Percentiles rank a stretch among this genome's conserved stretches.
Evolutionary conservation across 768 basidiomycete genomes (phyloP).

Genomic region (Auricularia heimuer): DNA sequence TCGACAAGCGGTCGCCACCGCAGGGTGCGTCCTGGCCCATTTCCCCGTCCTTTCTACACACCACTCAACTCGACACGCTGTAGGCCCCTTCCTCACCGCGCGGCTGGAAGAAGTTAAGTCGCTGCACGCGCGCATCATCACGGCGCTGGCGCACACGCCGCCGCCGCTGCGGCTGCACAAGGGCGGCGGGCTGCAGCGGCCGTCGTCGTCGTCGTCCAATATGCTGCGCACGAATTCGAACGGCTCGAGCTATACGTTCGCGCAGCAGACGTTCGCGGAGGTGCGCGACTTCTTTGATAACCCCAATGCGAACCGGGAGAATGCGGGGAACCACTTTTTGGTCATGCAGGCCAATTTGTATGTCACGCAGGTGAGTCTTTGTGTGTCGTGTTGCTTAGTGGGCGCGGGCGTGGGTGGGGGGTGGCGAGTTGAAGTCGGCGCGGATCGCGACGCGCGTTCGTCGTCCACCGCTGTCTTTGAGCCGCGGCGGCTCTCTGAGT

Average conservation of each 20-base stretch:
- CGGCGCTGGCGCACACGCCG: constrained; percentile 66
- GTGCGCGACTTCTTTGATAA: constrained; percentile 89
- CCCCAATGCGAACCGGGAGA: constrained; percentile 75
- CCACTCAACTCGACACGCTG: too few species aligned
- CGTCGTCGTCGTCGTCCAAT: constrained; percentile 3
- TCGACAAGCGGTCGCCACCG: constrained; percentile 78
- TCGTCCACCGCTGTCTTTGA: too few species aligned
- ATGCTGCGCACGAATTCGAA: not conserved
- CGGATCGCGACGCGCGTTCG: too few species aligned
- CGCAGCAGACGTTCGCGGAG: constrained; percentile 76
- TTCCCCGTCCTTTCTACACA: too few species aligned
- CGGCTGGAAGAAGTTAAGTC: constrained; percentile 77
- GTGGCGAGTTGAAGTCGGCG: too few species aligned
- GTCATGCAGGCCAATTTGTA: constrained; percentile 90
- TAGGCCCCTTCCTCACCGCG: constrained; percentile 63
- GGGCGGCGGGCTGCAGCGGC: not conserved
- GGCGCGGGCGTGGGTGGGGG: too few species aligned
- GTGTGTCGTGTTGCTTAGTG: too few species aligned
- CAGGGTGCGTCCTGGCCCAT: constrained; percentile 33
- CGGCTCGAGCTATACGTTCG: constrained; percentile 41
- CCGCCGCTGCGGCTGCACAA: constrained; percentile 60
- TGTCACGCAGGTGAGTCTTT: constrained; percentile 66
- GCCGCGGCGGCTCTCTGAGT: too few species aligned
- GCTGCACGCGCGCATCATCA: constrained; percentile 65
- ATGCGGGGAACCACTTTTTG: constrained; percentile 80